phyloP scores from a whole-genome alignment of 768 basidiomycete genomes.

The Trametes elegans region DNA sequence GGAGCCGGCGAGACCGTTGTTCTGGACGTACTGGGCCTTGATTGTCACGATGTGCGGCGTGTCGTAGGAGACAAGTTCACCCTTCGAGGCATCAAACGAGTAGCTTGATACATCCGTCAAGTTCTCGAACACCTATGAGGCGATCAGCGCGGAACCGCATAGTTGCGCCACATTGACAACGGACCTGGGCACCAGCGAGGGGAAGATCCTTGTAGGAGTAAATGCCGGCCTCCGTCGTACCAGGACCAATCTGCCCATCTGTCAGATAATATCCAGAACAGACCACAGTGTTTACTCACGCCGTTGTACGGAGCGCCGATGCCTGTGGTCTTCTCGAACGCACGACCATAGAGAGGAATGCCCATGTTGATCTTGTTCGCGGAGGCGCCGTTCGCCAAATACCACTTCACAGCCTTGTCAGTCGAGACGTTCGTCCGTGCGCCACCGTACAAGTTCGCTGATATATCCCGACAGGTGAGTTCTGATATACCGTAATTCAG shows the following conservation, averaged over 20 bases:
- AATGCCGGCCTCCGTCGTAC: slow-evolving; percentile 66
- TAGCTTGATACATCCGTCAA: slow-evolving; percentile 67
- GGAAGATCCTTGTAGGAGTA: slow-evolving; percentile 80
- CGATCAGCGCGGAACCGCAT: not conserved
- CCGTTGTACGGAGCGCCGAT: slow-evolving; percentile 69
- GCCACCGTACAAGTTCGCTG: slow-evolving; percentile 68
- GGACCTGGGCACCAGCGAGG: slow-evolving; percentile 33
- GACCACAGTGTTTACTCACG: slow-evolving; percentile 34
- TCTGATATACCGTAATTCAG: no score
- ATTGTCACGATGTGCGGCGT: slow-evolving; percentile 61
- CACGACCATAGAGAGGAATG: slow-evolving; percentile 79
- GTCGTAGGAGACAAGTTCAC: slow-evolving; percentile 77
- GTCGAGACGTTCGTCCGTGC: slow-evolving; percentile 62
- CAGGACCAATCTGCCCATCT: slow-evolving; percentile 57
- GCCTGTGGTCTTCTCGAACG: slow-evolving; percentile 68
- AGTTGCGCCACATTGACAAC: not conserved
- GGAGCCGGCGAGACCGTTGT: slow-evolving; percentile 61
- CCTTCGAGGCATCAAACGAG: slow-evolving; percentile 64
- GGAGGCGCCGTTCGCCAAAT: slow-evolving; percentile 58
- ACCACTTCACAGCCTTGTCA: slow-evolving; percentile 65
- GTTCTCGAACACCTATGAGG: slow-evolving; percentile 53
- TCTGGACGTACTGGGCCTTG: slow-evolving; percentile 68
- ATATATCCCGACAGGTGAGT: not conserved
- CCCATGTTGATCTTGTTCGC: slow-evolving; percentile 68
- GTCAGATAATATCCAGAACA: not conserved